Evolutionary conservation across 2,329 filamentous ascomycete species (phyloP).

Genomic region (Aspergillus piperis): DNA sequence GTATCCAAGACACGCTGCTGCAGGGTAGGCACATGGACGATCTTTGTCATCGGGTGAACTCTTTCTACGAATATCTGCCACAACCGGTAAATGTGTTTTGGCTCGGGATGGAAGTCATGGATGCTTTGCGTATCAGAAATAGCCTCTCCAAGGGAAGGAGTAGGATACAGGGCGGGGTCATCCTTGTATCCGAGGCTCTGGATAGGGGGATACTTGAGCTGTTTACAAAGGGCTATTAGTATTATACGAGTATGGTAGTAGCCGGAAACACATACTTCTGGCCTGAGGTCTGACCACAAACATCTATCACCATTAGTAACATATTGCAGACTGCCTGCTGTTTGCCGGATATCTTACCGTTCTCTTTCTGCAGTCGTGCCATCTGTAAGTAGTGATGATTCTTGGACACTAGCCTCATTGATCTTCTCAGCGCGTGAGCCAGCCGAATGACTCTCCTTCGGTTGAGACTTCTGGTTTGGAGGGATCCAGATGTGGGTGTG

Average conservation of each 20-base stretch:
- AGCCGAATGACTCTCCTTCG: neutral
- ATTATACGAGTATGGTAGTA: neutral
- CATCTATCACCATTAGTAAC: neutral
- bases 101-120: constrained; percentile 17
- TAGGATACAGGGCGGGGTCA: neutral
- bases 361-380: neutral
- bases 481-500: neutral
- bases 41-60: constrained; percentile 58
- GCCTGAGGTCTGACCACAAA: neutral
- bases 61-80: constrained; percentile 25
- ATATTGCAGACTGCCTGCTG: too few relatives aligned
- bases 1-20: constrained; percentile 63
- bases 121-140: constrained; percentile 49
- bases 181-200: neutral
- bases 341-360: neutral
- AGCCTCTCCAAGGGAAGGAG: constrained; percentile 42
- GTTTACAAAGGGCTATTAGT: neutral
- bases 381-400: too few relatives aligned
- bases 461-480: neutral
- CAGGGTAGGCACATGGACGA: constrained; percentile 65
- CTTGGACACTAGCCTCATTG: too few relatives aligned
- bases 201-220: constrained; percentile 3
- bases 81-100: constrained; percentile 21
- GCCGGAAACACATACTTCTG: neutral
- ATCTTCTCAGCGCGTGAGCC: too few relatives aligned